phyloP scores from a whole-genome alignment of 257 asterid species.

The Solanum chilense region DNA sequence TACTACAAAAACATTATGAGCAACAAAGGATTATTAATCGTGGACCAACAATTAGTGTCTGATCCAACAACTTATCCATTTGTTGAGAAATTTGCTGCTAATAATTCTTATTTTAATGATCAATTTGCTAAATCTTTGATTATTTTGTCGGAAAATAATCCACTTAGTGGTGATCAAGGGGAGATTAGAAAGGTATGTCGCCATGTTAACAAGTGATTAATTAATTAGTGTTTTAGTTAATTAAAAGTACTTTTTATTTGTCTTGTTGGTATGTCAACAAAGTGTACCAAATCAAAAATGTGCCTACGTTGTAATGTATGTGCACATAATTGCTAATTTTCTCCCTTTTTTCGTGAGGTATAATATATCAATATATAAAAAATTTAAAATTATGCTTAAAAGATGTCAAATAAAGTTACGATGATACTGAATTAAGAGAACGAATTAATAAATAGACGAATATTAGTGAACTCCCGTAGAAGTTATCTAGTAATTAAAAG shows the following conservation, averaged over 20 bases:
- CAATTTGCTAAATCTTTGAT: constrained; percentile 54
- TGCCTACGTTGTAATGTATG: neutral
- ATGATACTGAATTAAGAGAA: neutral
- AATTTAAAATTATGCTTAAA: neutral
- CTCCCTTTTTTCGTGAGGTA: neutral
- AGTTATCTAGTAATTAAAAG: neutral
- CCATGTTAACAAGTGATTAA: constrained; percentile 18
- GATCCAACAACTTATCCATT: constrained; percentile 49
- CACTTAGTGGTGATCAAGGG: constrained; percentile 41
- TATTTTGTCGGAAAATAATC: constrained; percentile 62
- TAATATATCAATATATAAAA: neutral
- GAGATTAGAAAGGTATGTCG: constrained; percentile 66
- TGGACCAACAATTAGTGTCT: constrained; percentile 52
- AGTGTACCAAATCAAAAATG: neutral
- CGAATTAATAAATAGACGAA: neutral
- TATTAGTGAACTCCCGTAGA: neutral
- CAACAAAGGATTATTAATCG: constrained; percentile 36
- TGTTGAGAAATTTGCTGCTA: constrained; percentile 64
- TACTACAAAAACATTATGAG: constrained; percentile 55
- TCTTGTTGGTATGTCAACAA: neutral
- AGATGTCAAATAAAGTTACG: neutral
- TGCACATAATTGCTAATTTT: neutral
- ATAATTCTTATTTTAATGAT: constrained; percentile 52
- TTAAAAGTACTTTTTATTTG: neutral
- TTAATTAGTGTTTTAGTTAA: neutral